A percentile compares a stretch with the other conserved stretches of the same genome.
These are phyloP conservation scores for Daphne laureola DNA, from an alignment of 441 rosid genomes.

Conservation along the genomic window DNA sequence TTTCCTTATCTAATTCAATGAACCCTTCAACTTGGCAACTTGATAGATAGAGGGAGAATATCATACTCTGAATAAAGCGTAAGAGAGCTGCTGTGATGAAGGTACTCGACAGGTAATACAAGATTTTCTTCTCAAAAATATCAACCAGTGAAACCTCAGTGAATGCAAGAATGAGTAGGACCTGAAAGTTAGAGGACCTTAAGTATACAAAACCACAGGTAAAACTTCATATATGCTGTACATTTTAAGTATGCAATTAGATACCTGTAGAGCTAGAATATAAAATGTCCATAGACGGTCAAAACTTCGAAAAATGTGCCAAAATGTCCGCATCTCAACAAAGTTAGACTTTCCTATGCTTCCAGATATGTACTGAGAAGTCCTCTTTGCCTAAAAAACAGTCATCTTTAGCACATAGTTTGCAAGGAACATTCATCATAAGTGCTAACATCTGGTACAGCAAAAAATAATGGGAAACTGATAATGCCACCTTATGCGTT, in stretches of 20 bases:
- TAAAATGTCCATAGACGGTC: conserved; percentile 96
- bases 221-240: conserved; percentile 1
- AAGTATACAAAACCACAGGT: conserved; percentile 8
- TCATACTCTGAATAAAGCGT: conserved; percentile 82
- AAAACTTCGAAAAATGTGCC: conserved; percentile 95
- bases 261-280: conserved; percentile 83
- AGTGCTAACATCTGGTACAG: conserved; percentile 8
- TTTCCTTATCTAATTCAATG: too few species aligned
- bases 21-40: too few species aligned
- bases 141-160: conserved; percentile 48
- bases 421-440: conserved; percentile 13
- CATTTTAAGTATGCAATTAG: conserved; percentile 9
- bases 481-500: conserved; percentile 51
- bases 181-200: conserved; percentile 34
- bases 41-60: conserved; percentile 1
- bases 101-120: conserved; percentile 73
- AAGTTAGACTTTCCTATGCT: conserved; percentile 91
- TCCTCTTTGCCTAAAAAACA: conserved; percentile 57
- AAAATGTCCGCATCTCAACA: conserved; percentile 87
- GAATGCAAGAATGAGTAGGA: conserved; percentile 83
- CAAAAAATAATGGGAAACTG: conserved; percentile 18
- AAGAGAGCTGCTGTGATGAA: conserved; percentile 93
- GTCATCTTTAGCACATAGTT: conserved; percentile 12
- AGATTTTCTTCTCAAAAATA: conserved; percentile 49
- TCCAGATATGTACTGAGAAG: conserved; percentile 32